Conservation (phyloP, 176 grass and related monocot species). For the Poa pratensis region DNA sequence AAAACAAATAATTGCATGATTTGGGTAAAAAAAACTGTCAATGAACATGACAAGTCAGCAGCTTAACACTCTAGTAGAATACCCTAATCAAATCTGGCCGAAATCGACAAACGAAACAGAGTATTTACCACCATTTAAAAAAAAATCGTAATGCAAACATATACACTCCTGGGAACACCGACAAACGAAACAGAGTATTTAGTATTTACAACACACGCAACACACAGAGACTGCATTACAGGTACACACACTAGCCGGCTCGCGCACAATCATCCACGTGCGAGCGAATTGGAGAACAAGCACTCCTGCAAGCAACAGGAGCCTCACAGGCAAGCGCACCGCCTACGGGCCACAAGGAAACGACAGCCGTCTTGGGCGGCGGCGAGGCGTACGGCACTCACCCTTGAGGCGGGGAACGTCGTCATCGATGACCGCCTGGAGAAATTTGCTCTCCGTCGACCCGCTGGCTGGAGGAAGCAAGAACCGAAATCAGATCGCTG, state of each 20-base stretch:
- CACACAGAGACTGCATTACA: too few species aligned
- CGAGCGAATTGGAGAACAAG: neutral
- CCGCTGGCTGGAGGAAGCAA: neutral
- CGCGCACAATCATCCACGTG: too few species aligned
- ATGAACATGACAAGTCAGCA: neutral
- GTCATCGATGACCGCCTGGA: neutral
- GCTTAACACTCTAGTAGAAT: neutral
- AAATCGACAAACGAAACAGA: neutral
- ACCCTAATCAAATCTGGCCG: neutral
- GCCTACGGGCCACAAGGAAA: neutral
- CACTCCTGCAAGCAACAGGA: neutral
- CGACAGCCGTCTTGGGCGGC: neutral
- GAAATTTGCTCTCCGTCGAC: neutral
- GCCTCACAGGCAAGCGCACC: neutral
- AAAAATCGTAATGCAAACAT: too few species aligned
- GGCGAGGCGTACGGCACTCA: neutral
- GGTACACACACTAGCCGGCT: too few species aligned
- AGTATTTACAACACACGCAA: too few species aligned
- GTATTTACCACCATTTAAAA: too few species aligned
- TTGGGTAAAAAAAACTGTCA: neutral
- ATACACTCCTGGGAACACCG: too few species aligned
- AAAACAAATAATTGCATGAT: neutral
- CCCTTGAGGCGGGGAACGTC: slow-evolving; percentile 27
- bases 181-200: neutral
- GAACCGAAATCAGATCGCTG: neutral